Evolutionary conservation across 192 early-diverging fungal species (phyloP).

Genomic region (Coemansia sp.): DNA sequence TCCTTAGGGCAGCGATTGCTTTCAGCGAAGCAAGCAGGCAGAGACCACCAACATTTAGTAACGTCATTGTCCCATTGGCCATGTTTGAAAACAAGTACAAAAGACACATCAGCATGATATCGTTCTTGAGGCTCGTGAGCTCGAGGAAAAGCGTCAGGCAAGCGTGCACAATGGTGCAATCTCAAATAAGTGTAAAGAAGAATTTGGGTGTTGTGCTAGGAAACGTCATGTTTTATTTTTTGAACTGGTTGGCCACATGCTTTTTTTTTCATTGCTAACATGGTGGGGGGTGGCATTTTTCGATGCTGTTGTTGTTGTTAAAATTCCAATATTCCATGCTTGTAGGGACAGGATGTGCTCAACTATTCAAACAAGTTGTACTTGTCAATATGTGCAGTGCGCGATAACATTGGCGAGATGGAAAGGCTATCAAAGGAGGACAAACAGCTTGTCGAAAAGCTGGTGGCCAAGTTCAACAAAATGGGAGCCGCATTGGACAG

Average conservation of each 20-base stretch:
- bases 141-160: neutral
- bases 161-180: neutral
- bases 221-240: too few relatives aligned
- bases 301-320: too few relatives aligned
- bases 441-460: slow-evolving; percentile 63
- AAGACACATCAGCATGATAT: neutral
- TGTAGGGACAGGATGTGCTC: neutral
- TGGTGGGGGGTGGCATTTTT: too few relatives aligned
- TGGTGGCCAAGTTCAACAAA: slow-evolving; percentile 61
- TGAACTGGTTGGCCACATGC: too few relatives aligned
- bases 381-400: neutral
- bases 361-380: neutral
- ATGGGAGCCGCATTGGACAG: slow-evolving; percentile 64
- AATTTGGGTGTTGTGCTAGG: too few relatives aligned
- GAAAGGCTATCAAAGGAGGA: neutral
- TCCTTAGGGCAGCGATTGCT: neutral
- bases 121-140: slow-evolving; percentile 2
- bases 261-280: too few relatives aligned
- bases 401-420: slow-evolving; percentile 1
- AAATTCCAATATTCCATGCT: neutral
- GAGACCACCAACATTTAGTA: neutral
- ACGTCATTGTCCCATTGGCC: neutral
- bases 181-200: too few relatives aligned
- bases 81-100: neutral
- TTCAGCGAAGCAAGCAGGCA: neutral